Percentiles rank a stretch among this genome's conserved stretches.
Conservation (phyloP, 352 stramenopile genomes). For the Pythium dissimile region DNA sequence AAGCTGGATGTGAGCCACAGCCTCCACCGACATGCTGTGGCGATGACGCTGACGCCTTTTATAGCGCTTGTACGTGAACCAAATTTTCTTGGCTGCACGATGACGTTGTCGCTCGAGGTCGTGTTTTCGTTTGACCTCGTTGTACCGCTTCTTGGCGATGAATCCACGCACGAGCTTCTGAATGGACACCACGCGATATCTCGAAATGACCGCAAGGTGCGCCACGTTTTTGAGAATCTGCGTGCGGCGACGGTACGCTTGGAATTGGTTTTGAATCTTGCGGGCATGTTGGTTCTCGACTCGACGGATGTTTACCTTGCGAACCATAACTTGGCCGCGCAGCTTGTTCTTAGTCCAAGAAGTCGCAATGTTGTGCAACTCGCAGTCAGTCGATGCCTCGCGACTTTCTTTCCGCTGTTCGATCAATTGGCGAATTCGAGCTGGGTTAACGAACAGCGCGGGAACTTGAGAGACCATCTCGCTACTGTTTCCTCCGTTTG, state of each 20-base stretch:
- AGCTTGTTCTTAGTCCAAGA: conserved; percentile 44
- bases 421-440: conserved; percentile 31
- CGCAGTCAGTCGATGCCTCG: conserved; percentile 30
- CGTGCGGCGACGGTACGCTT: conserved; percentile 32
- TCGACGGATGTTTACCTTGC: conserved; percentile 33
- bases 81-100: conserved; percentile 31
- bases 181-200: conserved; percentile 39
- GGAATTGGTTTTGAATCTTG: conserved; percentile 58
- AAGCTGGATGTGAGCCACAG: conserved; percentile 48
- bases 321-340: conserved; percentile 40
- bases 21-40: conserved; percentile 53
- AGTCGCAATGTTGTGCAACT: conserved; percentile 19
- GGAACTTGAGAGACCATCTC: too few relatives aligned
- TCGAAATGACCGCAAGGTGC: conserved; percentile 28
- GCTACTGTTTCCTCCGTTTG: neutral
- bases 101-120: conserved; percentile 23
- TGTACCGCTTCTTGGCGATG: conserved; percentile 36
- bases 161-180: conserved; percentile 53
- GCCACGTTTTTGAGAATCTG: conserved; percentile 32
- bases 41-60: conserved; percentile 39
- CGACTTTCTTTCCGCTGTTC: conserved; percentile 30
- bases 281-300: conserved; percentile 38
- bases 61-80: conserved; percentile 42
- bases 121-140: conserved; percentile 12
- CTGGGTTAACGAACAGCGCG: conserved; percentile 29